phyloP scores from a whole-genome alignment of 2,329 filamentous ascomycete species.

The Diplodia sapinea region DNA sequence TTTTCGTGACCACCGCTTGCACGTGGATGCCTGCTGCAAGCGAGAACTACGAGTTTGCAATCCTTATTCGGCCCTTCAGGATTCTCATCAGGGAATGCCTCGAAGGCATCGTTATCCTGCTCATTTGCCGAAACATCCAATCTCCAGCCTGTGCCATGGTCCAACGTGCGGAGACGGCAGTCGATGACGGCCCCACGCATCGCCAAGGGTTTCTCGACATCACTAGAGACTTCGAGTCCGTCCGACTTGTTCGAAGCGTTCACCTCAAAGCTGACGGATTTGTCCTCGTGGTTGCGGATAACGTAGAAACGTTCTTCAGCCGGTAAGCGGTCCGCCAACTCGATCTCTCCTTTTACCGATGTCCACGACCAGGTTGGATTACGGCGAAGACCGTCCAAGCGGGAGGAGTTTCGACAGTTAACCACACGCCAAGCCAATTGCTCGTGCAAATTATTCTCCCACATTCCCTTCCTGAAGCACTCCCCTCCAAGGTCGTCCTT shows the following conservation, averaged over 20 bases:
- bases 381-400: not conserved
- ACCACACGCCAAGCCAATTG: constrained; percentile 39
- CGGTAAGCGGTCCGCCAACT: not conserved
- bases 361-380: not conserved
- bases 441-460: constrained; percentile 22
- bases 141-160: not conserved
- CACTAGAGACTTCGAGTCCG: not conserved
- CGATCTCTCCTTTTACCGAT: not conserved
- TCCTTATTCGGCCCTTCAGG: rapidly evolving
- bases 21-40: not conserved
- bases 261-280: not conserved
- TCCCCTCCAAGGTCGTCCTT: constrained; percentile 35
- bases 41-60: not conserved
- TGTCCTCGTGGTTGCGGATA: not conserved
- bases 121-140: not conserved
- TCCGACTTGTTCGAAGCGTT: not conserved
- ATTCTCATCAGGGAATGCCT: not conserved
- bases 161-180: not conserved
- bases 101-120: not conserved
- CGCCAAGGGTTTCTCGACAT: not conserved
- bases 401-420: not conserved
- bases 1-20: not conserved
- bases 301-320: not conserved
- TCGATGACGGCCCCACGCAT: not conserved
- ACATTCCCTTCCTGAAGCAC: constrained; percentile 37